phyloP scores from a whole-genome alignment of 768 basidiomycete genomes.

The Boletellus ananas region DNA sequence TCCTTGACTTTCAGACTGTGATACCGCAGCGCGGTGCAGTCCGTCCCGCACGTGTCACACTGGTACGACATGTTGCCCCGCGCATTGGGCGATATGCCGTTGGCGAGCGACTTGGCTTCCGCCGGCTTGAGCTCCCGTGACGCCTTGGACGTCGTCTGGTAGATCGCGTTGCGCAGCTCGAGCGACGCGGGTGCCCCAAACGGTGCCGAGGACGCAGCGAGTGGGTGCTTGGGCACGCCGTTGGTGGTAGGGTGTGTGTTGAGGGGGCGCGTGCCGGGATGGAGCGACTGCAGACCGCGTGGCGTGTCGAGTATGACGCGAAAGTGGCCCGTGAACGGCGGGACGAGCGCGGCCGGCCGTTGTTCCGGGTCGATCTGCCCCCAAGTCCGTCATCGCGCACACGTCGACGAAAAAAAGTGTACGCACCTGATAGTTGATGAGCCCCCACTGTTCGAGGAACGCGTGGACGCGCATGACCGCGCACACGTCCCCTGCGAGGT shows the following conservation, averaged over 20 bases:
- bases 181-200: slow-evolving; percentile 54
- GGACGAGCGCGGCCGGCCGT: slow-evolving; percentile 88
- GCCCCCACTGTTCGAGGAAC: slow-evolving; percentile 97
- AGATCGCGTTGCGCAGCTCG: slow-evolving; percentile 84
- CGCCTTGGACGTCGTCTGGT: slow-evolving; percentile 84
- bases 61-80: slow-evolving; percentile 56
- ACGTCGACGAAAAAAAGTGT: neutral
- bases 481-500: slow-evolving; percentile 96
- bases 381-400: slow-evolving; percentile 4
- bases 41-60: slow-evolving; percentile 94
- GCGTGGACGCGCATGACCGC: slow-evolving; percentile 99
- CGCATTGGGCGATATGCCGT: slow-evolving; percentile 44
- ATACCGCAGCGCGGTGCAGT: slow-evolving; percentile 86
- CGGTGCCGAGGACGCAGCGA: slow-evolving; percentile 10
- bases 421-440: slow-evolving; percentile 94
- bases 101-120: slow-evolving; percentile 65
- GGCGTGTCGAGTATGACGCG: slow-evolving; percentile 96
- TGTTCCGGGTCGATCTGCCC: slow-evolving; percentile 95
- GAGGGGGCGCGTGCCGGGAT: slow-evolving; percentile 67
- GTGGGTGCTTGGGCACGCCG: slow-evolving; percentile 41
- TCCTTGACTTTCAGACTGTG: slow-evolving; percentile 91
- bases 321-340: slow-evolving; percentile 99
- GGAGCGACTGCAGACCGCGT: slow-evolving; percentile 90
- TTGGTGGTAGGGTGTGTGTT: slow-evolving; percentile 45
- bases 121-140: slow-evolving; percentile 61